Conservation (phyloP, 169 alveolate species). For the Cryptosporidium parvum region DNA sequence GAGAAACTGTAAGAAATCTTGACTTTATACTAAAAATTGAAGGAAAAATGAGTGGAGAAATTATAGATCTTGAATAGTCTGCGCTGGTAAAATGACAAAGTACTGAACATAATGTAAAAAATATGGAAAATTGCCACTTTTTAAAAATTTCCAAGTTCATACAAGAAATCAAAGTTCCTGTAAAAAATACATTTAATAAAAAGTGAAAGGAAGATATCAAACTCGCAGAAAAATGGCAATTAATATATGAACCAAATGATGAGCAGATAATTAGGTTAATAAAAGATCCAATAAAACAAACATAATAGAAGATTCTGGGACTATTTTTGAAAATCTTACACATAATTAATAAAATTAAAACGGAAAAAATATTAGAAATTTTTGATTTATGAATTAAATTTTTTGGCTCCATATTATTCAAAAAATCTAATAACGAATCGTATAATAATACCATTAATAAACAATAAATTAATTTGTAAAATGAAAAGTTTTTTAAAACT, state of each 20-base stretch:
- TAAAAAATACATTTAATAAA: constrained; percentile 11
- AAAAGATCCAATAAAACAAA: neutral
- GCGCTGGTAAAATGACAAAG: neutral
- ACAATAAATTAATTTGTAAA: neutral
- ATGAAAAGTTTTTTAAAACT: neutral
- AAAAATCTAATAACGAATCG: neutral
- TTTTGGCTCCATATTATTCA: neutral
- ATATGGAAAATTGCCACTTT: constrained; percentile 1
- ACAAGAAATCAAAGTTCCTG: constrained; percentile 19
- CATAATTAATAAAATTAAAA: neutral
- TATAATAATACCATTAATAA: neutral
- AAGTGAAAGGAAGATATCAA: constrained; percentile 9
- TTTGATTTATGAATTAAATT: neutral
- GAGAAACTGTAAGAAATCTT: neutral
- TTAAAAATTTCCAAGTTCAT: neutral
- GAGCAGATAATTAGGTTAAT: neutral
- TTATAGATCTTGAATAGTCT: neutral
- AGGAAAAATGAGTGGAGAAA: constrained; percentile 37
- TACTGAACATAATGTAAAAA: neutral
- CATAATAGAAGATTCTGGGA: neutral
- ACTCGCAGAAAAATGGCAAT: neutral
- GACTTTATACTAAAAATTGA: constrained; percentile 13
- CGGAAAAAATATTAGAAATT: neutral
- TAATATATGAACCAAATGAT: neutral
- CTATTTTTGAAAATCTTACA: constrained; percentile 29